Evolutionary conservation across 306 rosid genomes (phyloP).

Genomic region (Aeschynomene evenia): DNA sequence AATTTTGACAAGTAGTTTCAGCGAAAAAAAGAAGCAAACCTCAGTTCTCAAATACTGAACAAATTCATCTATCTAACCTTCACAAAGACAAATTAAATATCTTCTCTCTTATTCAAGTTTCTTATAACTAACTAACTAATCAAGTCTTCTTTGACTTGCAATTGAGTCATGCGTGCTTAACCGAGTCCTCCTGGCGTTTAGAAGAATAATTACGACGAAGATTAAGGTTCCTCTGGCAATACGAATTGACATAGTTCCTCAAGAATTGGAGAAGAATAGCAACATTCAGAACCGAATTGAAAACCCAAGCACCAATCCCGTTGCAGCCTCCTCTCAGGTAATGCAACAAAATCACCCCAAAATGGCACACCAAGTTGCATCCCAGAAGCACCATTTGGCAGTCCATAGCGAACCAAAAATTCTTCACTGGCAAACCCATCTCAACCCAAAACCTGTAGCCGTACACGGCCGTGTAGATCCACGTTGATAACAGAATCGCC

Average conservation of each 20-base stretch:
- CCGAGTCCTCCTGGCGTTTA: background rate
- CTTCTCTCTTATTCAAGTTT: background rate
- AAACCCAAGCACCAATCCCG: constrained; percentile 78
- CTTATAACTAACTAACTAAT: too few relatives aligned
- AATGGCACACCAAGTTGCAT: constrained; percentile 58
- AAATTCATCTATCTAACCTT: background rate
- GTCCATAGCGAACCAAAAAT: constrained; percentile 40
- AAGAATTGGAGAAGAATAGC: constrained; percentile 52
- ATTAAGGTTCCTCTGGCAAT: background rate
- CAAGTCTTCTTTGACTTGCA: background rate
- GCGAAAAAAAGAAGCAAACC: background rate
- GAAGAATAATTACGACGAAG: background rate
- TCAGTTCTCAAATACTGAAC: background rate
- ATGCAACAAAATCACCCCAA: constrained; percentile 60
- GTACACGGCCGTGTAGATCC: constrained; percentile 46
- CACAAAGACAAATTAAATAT: background rate
- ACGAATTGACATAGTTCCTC: constrained; percentile 38
- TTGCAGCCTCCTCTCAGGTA: constrained; percentile 73
- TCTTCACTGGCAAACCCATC: constrained; percentile 45
- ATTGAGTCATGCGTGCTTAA: background rate
- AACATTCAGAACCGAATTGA: constrained; percentile 53
- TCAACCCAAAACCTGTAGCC: constrained; percentile 59
- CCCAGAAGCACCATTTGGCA: constrained; percentile 42
- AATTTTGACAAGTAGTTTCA: background rate
- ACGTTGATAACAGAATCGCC: constrained; percentile 51